Base-by-base conservation (phyloP, 164 flowering plant genomes). In the Kalanchoe fedtschenkoi region DNA sequence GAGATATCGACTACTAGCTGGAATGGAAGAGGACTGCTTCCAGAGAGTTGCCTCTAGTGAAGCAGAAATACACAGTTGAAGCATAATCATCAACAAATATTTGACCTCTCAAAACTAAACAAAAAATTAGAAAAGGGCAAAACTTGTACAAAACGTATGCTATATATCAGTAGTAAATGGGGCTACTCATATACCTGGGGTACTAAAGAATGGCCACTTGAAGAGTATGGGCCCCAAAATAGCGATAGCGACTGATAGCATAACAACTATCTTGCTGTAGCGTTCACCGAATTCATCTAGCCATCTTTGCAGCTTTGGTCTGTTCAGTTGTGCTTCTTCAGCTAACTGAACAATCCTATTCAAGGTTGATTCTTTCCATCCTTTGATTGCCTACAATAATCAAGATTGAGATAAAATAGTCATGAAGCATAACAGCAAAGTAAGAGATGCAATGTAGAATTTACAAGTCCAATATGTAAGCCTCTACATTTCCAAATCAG, bases 281-380 rank as follows among this genome's bases (percentile, higher is more conserved):
- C 47, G 74, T 66, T 88, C 99, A 17, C 99, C 99, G 85, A 93
- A 93, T 67, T 90, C 93, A 79, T 93, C 97, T 63, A 93, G 77
- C 99, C 99, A 93, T 72, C 99, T 80, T 69, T 93, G 97, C 63
- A 93, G 89, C 73, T 81, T 88, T 61, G 99, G 99, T 65, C 87
- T 93, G 66, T 80, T 90, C 46, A 75, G 79, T 19, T 85, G 97
- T 57, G 97, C 99, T 81, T 90, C 95, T 78, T 90, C 96, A 51
- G 97, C 88, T 75, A 93, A 70, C 65, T 88, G 89, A 62, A 93
- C 87, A 66, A 93, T 93, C 75, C 74, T 87, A 74, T 74, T 90
- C 56, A 93, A 67, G 34, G 93, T 93, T 28, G 97, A 93, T 24
- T 93, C 92, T 55, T 80, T 86, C 99, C 99, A 93, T 54, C 86